Conservation (phyloP, 768 basidiomycete species). For the Suillus hirtellus region DNA sequence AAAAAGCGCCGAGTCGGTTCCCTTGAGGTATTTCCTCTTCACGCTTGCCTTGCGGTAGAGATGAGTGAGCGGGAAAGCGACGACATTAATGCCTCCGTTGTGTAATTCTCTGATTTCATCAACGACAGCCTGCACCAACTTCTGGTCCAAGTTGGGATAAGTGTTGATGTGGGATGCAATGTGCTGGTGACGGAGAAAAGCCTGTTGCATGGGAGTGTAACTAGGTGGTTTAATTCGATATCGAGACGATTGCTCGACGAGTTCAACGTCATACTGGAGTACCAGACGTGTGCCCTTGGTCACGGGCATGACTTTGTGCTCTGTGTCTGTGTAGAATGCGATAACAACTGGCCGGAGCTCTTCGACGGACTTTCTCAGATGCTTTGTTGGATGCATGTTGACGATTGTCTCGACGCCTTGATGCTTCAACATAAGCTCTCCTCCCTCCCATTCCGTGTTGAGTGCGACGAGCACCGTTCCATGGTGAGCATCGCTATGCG, state of each 20-base stretch:
- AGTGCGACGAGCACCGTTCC: background rate
- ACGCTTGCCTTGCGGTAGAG: constrained; percentile 1
- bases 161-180: background rate
- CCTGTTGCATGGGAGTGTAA: background rate
- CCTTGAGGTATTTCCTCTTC: background rate
- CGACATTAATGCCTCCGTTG: background rate
- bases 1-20: background rate
- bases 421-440: background rate
- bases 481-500: constrained; percentile 1
- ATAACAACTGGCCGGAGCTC: background rate
- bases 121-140: background rate
- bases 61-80: background rate
- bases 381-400: background rate
- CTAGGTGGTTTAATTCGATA: background rate
- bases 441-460: background rate
- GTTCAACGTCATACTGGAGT: constrained; percentile 1
- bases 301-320: constrained; percentile 3
- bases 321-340: background rate
- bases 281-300: background rate
- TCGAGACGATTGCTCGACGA: background rate
- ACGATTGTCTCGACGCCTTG: background rate
- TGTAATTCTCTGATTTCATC: constrained; percentile 1
- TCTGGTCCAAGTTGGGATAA: background rate
- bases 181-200: background rate
- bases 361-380: background rate